Evolutionary conservation across 2,329 filamentous ascomycete genomes (phyloP).

Genomic region (Neodidymelliopsis sp.): DNA sequence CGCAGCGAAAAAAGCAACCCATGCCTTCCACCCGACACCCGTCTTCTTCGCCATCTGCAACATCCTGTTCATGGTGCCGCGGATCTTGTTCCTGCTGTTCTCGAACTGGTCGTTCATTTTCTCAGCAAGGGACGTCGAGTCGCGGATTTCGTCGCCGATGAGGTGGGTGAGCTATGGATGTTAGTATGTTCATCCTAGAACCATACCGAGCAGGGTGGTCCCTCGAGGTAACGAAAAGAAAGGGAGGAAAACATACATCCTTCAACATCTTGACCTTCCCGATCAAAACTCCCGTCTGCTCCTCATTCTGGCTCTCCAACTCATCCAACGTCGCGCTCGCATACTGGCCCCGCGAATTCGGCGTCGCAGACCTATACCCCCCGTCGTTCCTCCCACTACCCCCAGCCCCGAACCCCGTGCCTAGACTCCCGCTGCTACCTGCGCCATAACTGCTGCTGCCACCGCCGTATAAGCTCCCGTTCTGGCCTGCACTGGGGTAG

Average conservation of each 20-base stretch:
- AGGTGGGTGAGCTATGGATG: slow-evolving; percentile 74
- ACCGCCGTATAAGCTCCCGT: slow-evolving; percentile 15
- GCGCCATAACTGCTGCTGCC: neutral
- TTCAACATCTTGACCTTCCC: slow-evolving; percentile 91
- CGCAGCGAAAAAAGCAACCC: slow-evolving; percentile 86
- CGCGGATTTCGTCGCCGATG: slow-evolving; percentile 94
- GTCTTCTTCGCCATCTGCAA: slow-evolving; percentile 92
- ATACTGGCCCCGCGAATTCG: slow-evolving; percentile 79
- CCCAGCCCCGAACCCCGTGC: neutral
- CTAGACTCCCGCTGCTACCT: neutral
- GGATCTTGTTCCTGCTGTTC: slow-evolving; percentile 77
- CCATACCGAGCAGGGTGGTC: too few species aligned
- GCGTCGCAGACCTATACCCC: slow-evolving; percentile 48
- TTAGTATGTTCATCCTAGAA: too few species aligned
- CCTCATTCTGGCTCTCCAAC: slow-evolving; percentile 94
- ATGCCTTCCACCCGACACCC: slow-evolving; percentile 95
- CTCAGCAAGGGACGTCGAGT: slow-evolving; percentile 85
- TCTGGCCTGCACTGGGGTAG: slow-evolving; percentile 39
- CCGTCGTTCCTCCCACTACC: neutral
- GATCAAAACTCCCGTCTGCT: slow-evolving; percentile 86
- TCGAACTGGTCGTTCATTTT: slow-evolving; percentile 98
- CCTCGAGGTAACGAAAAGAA: neutral
- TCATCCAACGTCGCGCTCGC: slow-evolving; percentile 82
- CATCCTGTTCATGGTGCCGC: slow-evolving; percentile 97
- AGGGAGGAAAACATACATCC: slow-evolving; percentile 66